These are phyloP conservation scores for Papiliotrema nemorosa DNA, from an alignment of 1,284 basidiomycete genomes.

Conservation along the genomic window DNA sequence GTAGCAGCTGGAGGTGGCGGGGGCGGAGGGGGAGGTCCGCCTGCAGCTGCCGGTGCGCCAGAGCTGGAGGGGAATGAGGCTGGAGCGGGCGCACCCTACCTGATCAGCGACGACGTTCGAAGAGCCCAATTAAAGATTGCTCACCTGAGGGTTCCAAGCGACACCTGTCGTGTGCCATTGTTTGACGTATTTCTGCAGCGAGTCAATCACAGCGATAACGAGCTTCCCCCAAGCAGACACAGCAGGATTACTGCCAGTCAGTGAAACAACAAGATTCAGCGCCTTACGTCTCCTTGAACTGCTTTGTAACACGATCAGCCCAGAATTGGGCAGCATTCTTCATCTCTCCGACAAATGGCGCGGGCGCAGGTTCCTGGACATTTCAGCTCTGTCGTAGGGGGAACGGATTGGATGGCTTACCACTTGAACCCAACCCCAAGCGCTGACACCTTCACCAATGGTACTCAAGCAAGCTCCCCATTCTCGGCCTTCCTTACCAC, in stretches of 20 bases:
- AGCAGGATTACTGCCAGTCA: constrained; percentile 68
- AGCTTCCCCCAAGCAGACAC: constrained; percentile 84
- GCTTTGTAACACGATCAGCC: constrained; percentile 85
- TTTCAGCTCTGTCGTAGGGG: no score
- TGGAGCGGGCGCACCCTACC: constrained; percentile 61
- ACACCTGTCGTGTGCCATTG: constrained; percentile 86
- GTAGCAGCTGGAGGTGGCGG: constrained; percentile 56
- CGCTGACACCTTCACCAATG: constrained; percentile 75
- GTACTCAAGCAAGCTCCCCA: constrained; percentile 78
- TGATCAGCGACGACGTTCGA: background rate
- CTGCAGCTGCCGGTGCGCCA: no score
- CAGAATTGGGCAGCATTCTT: constrained; percentile 90
- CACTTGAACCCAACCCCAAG: constrained; percentile 87
- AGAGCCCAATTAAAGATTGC: constrained; percentile 11
- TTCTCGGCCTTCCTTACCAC: constrained; percentile 67
- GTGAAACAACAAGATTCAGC: background rate
- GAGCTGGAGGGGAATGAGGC: constrained; percentile 53
- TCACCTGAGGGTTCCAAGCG: constrained; percentile 80
- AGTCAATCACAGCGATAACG: constrained; percentile 70
- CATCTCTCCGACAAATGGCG: constrained; percentile 73
- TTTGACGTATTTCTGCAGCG: constrained; percentile 76
- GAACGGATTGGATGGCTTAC: constrained; percentile 51
- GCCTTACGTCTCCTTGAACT: constrained; percentile 82
- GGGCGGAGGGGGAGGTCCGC: no score
- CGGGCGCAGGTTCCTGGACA: constrained; percentile 79